phyloP scores from a whole-genome alignment of 2,329 filamentous ascomycete genomes.

The Fusarium abutilonis region DNA sequence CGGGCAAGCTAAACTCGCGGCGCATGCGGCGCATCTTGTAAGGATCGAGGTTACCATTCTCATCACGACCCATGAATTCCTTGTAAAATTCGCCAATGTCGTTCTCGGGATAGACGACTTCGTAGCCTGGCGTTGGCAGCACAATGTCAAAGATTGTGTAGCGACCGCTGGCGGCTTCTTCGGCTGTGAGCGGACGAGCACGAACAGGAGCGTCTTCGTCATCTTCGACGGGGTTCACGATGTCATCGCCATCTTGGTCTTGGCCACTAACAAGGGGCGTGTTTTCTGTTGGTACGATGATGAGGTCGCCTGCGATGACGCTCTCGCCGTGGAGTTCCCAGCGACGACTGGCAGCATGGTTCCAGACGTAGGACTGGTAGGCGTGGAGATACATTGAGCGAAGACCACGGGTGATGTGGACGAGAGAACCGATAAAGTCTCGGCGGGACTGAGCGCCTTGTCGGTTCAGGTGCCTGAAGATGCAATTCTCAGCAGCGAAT shows the following conservation, averaged over 20 bases:
- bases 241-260: conserved; percentile 65
- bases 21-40: conserved; percentile 86
- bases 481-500: conserved; percentile 80
- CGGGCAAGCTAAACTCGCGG: conserved; percentile 88
- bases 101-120: conserved; percentile 87
- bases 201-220: conserved; percentile 59
- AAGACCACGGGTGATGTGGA: conserved; percentile 81
- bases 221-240: conserved; percentile 55
- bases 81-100: conserved; percentile 84
- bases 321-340: conserved; percentile 78
- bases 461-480: conserved; percentile 79
- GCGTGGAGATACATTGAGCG: conserved; percentile 96
- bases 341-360: conserved; percentile 81
- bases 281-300: conserved; percentile 62
- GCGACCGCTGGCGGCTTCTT: conserved; percentile 79
- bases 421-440: conserved; percentile 84
- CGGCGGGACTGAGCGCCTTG: conserved; percentile 58
- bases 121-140: conserved; percentile 90
- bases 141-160: conserved; percentile 90
- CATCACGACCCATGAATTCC: conserved; percentile 82
- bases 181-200: conserved; percentile 76
- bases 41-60: conserved; percentile 82
- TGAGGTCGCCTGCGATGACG: conserved; percentile 86
- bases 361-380: conserved; percentile 96
- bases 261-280: conserved; percentile 61